A percentile compares a stretch with the other conserved stretches of the same genome.
Evolutionary conservation across 169 alveolate genomes (phyloP).

Genomic region (Plasmodium cynomolgi): DNA sequence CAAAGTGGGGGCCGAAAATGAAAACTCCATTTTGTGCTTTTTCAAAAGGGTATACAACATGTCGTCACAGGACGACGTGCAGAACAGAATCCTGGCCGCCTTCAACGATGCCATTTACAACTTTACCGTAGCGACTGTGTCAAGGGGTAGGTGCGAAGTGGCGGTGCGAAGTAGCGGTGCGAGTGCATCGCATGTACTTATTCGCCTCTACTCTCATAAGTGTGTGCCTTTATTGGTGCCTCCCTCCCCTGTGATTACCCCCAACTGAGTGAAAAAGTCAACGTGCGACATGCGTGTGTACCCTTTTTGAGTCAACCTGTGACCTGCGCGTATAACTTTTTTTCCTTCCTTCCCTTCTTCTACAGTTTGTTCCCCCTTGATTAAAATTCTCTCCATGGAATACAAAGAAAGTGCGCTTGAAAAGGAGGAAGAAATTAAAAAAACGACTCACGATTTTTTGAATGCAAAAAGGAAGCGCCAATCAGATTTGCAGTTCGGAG

Average conservation of each 20-base stretch:
- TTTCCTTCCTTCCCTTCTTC: neutral
- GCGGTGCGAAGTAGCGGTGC: neutral
- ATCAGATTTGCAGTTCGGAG: neutral
- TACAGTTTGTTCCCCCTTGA: slow-evolving; percentile 61
- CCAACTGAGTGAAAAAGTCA: neutral
- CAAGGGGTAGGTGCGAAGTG: slow-evolving; percentile 11
- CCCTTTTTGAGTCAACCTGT: neutral
- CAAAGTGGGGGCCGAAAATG: slow-evolving; percentile 16
- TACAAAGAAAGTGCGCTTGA: slow-evolving; percentile 23
- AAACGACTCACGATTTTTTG: neutral
- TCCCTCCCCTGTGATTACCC: neutral
- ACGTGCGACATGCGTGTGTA: neutral
- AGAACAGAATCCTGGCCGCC: slow-evolving; percentile 6
- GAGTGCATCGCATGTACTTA: neutral
- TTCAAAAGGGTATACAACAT: slow-evolving; percentile 50
- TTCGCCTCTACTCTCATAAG: neutral
- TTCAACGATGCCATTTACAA: slow-evolving; percentile 62
- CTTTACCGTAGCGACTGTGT: slow-evolving; percentile 40
- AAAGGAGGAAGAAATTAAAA: slow-evolving; percentile 58
- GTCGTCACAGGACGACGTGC: slow-evolving; percentile 24
- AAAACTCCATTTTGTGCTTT: slow-evolving; percentile 44
- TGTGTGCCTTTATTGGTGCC: neutral
- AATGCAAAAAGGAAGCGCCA: slow-evolving; percentile 3
- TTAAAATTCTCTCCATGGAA: slow-evolving; percentile 37
- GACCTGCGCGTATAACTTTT: neutral